A percentile compares a stretch with the other conserved stretches of the same genome.
phyloP scores from a whole-genome alignment of 2,329 filamentous ascomycete genomes.

The Fusarium heterosporum region DNA sequence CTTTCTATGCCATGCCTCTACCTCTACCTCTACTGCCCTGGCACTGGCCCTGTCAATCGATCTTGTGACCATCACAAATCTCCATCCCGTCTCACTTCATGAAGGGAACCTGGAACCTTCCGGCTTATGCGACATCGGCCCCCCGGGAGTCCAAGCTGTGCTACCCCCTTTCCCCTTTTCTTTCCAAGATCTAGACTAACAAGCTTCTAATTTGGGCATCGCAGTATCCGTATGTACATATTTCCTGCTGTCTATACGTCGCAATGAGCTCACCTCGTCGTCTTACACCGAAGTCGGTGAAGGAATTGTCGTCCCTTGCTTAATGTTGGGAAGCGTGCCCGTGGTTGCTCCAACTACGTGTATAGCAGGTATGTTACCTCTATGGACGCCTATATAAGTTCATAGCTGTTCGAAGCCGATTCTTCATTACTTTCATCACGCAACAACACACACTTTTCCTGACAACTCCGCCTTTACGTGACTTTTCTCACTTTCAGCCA shows the following conservation, averaged over 20 bases:
- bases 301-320: constrained; percentile 24
- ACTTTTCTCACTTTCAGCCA: constrained; percentile 11
- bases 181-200: constrained; percentile 15
- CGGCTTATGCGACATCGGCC: constrained; percentile 44
- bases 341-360: constrained; percentile 34
- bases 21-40: constrained; percentile 33
- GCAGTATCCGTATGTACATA: constrained; percentile 7
- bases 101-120: constrained; percentile 28
- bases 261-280: constrained; percentile 30
- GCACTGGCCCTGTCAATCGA: constrained; percentile 39
- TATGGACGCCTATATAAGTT: constrained; percentile 39
- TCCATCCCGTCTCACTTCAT: constrained; percentile 42
- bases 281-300: constrained; percentile 47
- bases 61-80: constrained; percentile 46
- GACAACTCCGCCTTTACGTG: constrained; percentile 5
- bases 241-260: constrained; percentile 3
- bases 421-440: constrained; percentile 32
- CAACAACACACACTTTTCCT: constrained; percentile 7
- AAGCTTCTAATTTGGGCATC: constrained; percentile 21
- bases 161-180: constrained; percentile 9
- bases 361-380: constrained; percentile 12
- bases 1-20: not conserved
- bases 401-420: constrained; percentile 18
- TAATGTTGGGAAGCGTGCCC: constrained; percentile 36
- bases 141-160: constrained; percentile 23